Conservation (phyloP, 768 basidiomycete genomes). For the Melanogaster broomeanus region DNA sequence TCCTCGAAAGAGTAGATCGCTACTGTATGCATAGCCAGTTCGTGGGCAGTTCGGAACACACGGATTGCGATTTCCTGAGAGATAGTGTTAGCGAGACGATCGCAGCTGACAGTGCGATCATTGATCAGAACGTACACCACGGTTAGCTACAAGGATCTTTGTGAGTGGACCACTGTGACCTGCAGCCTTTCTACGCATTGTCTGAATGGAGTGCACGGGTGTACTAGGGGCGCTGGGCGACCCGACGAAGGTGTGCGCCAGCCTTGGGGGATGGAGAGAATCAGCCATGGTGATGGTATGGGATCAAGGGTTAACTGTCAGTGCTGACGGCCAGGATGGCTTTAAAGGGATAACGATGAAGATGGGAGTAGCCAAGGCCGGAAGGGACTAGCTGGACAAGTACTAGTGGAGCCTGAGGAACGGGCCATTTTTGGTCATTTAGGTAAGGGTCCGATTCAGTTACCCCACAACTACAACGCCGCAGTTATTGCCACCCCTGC, state of each 20-base stretch:
- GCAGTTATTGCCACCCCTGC: slow-evolving; percentile 3
- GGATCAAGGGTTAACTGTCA: slow-evolving; percentile 8
- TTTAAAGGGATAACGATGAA: slow-evolving; percentile 9
- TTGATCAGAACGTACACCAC: slow-evolving; percentile 63
- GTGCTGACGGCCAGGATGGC: background rate
- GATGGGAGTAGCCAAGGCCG: background rate
- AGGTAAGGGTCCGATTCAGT: no score
- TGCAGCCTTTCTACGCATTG: slow-evolving; percentile 87
- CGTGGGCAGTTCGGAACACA: slow-evolving; percentile 97
- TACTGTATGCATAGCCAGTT: slow-evolving; percentile 98
- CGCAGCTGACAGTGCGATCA: slow-evolving; percentile 7
- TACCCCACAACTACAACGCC: no score
- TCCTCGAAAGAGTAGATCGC: slow-evolving; percentile 99
- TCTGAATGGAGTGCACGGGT: slow-evolving; percentile 87
- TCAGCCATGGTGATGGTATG: slow-evolving; percentile 29
- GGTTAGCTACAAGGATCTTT: slow-evolving; percentile 91
- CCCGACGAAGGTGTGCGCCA: slow-evolving; percentile 69
- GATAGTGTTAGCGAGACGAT: slow-evolving; percentile 1
- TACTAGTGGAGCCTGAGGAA: no score
- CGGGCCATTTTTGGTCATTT: no score
- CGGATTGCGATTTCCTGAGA: slow-evolving; percentile 96
- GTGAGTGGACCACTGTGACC: slow-evolving; percentile 90
- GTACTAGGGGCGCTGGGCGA: slow-evolving; percentile 82
- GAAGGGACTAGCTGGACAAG: no score
- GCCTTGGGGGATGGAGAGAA: slow-evolving; percentile 68